These are phyloP conservation scores for Yarrowia sp. DNA, from an alignment of 805 yeast genomes.

Conservation along the genomic window DNA sequence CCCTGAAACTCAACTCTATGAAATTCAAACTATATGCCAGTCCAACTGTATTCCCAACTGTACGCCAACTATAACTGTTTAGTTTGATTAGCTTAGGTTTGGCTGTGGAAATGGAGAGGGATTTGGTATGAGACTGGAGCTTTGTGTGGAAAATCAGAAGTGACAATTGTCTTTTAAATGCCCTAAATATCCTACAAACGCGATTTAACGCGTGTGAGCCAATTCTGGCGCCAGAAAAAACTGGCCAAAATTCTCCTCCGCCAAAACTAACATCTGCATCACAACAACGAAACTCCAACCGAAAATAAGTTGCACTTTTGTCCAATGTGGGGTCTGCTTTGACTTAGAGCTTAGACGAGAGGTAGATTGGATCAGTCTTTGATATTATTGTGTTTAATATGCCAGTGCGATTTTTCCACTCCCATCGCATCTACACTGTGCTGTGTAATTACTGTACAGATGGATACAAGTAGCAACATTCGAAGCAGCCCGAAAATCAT, in stretches of 20 bases:
- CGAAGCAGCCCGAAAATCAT: too few species aligned
- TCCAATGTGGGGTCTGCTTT: constrained; percentile 8
- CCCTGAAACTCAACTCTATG: constrained; percentile 27
- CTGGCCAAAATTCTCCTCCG: not conserved
- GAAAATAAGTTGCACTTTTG: constrained; percentile 12
- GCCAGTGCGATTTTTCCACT: too few species aligned
- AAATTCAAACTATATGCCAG: constrained; percentile 22
- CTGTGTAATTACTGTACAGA: too few species aligned
- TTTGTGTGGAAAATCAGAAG: not conserved
- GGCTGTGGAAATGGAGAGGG: not conserved
- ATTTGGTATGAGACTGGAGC: not conserved
- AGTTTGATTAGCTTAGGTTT: constrained; percentile 16
- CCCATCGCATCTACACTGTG: too few species aligned
- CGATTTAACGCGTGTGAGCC: not conserved
- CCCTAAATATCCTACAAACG: too few species aligned
- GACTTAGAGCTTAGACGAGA: constrained; percentile 9
- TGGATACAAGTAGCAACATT: too few species aligned
- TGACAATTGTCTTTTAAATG: not conserved
- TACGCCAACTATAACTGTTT: constrained; percentile 20
- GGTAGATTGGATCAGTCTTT: constrained; percentile 22
- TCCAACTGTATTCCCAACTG: constrained; percentile 10
- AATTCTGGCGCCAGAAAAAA: not conserved
- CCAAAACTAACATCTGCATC: not conserved
- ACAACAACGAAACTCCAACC: constrained; percentile 22
- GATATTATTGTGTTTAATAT: too few species aligned